Evolutionary conservation across 352 stramenopile species (phyloP).

Genomic region (Pythium rhizo-oryzae): DNA sequence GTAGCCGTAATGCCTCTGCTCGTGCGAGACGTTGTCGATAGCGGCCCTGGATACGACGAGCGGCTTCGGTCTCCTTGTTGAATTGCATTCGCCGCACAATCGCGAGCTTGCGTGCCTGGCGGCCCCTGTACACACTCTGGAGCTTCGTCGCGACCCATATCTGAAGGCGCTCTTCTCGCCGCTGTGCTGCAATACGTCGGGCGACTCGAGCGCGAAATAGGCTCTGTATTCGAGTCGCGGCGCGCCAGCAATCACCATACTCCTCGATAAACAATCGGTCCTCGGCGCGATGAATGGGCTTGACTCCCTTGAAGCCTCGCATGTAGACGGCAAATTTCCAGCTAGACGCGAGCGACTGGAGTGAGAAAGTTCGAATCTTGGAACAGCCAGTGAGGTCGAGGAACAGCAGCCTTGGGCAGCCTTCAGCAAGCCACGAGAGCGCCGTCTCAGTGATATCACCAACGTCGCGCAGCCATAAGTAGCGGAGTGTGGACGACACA

Average conservation of each 20-base stretch:
- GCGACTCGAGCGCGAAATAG: slow-evolving; percentile 64
- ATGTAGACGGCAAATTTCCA: slow-evolving; percentile 66
- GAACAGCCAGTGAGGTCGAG: slow-evolving; percentile 66
- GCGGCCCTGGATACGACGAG: slow-evolving; percentile 52
- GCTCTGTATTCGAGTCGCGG: slow-evolving; percentile 67
- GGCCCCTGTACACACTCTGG: slow-evolving; percentile 68
- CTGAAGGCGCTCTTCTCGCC: slow-evolving; percentile 53
- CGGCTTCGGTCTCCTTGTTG: slow-evolving; percentile 61
- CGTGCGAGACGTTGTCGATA: slow-evolving; percentile 42
- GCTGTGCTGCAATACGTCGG: slow-evolving; percentile 36
- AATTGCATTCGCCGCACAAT: slow-evolving; percentile 48
- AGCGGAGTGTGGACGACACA: slow-evolving; percentile 45
- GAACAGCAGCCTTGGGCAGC: slow-evolving; percentile 58
- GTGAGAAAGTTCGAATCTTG: slow-evolving; percentile 48
- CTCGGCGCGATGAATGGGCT: slow-evolving; percentile 66
- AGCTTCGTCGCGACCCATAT: slow-evolving; percentile 59
- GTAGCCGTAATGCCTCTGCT: slow-evolving; percentile 17
- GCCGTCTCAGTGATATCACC: slow-evolving; percentile 69
- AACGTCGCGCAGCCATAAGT: slow-evolving; percentile 71
- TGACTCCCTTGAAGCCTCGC: slow-evolving; percentile 74
- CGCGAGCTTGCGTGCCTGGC: slow-evolving; percentile 51
- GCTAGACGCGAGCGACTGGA: slow-evolving; percentile 52
- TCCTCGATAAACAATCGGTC: slow-evolving; percentile 88
- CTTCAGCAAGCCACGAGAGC: slow-evolving; percentile 87
- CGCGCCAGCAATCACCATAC: slow-evolving; percentile 77